Base-by-base conservation (phyloP, 805 yeast genomes). In the Wickerhamomyces chaumierensis region DNA sequence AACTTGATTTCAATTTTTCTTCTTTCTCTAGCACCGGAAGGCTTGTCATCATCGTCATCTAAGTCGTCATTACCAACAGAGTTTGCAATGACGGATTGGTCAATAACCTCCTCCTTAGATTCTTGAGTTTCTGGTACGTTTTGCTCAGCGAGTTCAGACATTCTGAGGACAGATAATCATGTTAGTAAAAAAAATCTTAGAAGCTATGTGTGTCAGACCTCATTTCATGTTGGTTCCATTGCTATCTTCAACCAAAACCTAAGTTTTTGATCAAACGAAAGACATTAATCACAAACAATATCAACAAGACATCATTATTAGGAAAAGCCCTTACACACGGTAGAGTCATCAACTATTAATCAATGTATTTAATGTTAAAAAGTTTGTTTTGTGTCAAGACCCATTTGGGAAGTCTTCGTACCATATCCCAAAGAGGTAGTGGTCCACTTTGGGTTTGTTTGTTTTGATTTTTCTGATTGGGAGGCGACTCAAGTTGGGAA, bases 1-100 rank as follows among this genome's bases (percentile, higher is more conserved):
- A 92, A 92, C 68, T 86, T 85, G 60, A 92, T 92, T 63, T 92
- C 98, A 54, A 90, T 90, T 64, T 90, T 90, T 68, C 98, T 74
- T 58, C 83, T 66, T 57, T 77, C 83, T 48, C 78, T 68, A 42
- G 63, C 55, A 32, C 55, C 45, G 25, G 61, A 55, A 37, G 61
- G 68, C 31, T 68, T 73, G 21, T 70, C 76, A 36, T 70, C 74
- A 33, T 65, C 71, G 36, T 67, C 73, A 32, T 63, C 73, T 12
- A 60, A 60, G 28, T 56, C 63, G 6, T 48, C 55, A 31, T 39
- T 33, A 3, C 34, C 46, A 7, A 42, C 34, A 21, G 40, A 35
- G 6, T 34, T 16, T 6, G 35, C 34, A 39, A 36, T 45, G 19
- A 39, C 18, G 29, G 40, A 20, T 31, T 42, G 39, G 28, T 42